A percentile compares a stretch with the other conserved stretches of the same genome.
Conservation (phyloP, 257 asterid genomes). For the Solanum arcanum region DNA sequence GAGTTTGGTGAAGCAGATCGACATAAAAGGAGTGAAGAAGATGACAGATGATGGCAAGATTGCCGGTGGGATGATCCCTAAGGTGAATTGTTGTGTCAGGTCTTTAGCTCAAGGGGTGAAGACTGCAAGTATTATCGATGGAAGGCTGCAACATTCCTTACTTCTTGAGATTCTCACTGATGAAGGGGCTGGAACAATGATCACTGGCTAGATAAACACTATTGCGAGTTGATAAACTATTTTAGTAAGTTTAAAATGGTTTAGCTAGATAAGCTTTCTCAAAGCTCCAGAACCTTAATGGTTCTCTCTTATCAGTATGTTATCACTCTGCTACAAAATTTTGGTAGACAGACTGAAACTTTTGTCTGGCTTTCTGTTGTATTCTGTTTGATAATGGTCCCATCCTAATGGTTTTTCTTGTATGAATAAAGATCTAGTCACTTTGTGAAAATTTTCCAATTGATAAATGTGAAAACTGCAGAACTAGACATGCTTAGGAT, state of each 20-base stretch:
- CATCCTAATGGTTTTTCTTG: neutral
- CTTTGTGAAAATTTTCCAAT: neutral
- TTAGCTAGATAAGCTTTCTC: neutral
- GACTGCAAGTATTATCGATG: slow-evolving; percentile 71
- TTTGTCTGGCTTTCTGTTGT: neutral
- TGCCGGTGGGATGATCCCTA: slow-evolving; percentile 82
- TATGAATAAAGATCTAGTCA: neutral
- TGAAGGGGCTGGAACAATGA: slow-evolving; percentile 81
- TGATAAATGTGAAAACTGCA: neutral
- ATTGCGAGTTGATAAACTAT: neutral
- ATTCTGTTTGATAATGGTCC: neutral
- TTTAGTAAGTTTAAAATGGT: neutral
- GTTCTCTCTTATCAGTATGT: neutral
- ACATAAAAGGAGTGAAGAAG: slow-evolving; percentile 67
- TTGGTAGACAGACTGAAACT: neutral
- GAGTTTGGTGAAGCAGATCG: slow-evolving; percentile 63
- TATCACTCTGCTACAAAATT: neutral
- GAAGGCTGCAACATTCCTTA: slow-evolving; percentile 62
- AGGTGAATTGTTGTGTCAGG: slow-evolving; percentile 68
- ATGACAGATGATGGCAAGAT: slow-evolving; percentile 56
- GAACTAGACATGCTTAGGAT: neutral
- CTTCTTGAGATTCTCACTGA: slow-evolving; percentile 78
- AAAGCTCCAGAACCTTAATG: neutral
- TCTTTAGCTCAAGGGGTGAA: slow-evolving; percentile 74
- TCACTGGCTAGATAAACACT: slow-evolving; percentile 29